These are phyloP conservation scores for Tuctoria greenei DNA, from an alignment of 176 grass and related monocot genomes.

Conservation along the genomic window DNA sequence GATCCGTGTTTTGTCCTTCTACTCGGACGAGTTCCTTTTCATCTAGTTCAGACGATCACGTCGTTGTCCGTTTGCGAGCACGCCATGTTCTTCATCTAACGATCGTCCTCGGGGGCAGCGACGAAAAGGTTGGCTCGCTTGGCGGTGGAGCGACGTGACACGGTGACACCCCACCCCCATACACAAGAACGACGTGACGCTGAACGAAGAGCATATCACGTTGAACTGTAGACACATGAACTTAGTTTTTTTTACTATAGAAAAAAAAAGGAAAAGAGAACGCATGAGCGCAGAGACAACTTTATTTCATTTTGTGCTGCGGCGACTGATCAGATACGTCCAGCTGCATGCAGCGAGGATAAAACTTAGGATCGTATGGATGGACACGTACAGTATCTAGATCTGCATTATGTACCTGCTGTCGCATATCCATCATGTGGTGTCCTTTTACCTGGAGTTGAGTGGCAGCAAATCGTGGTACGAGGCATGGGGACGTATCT, in stretches of 20 bases:
- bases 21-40: background rate
- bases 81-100: slow-evolving; percentile 26
- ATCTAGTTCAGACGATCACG: background rate
- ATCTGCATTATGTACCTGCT: background rate
- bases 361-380: background rate
- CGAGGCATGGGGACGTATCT: background rate
- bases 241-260: too few relatives aligned
- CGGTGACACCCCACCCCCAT: background rate
- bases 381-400: background rate
- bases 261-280: too few relatives aligned
- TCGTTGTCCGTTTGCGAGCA: background rate
- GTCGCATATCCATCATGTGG: background rate
- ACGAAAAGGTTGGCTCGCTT: slow-evolving; percentile 7
- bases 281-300: too few relatives aligned
- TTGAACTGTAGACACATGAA: background rate
- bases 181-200: background rate
- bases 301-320: too few relatives aligned
- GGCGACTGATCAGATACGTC: too few relatives aligned
- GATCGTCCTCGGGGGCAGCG: background rate
- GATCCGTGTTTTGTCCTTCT: background rate
- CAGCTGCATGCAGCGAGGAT: background rate
- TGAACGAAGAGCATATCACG: background rate
- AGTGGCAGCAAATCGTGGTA: too few relatives aligned
- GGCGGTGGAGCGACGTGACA: slow-evolving; percentile 43
- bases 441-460: background rate